These are phyloP conservation scores for Fagopyrum tataricum DNA, from an alignment of 148 eudicot species.

Conservation along the genomic window DNA sequence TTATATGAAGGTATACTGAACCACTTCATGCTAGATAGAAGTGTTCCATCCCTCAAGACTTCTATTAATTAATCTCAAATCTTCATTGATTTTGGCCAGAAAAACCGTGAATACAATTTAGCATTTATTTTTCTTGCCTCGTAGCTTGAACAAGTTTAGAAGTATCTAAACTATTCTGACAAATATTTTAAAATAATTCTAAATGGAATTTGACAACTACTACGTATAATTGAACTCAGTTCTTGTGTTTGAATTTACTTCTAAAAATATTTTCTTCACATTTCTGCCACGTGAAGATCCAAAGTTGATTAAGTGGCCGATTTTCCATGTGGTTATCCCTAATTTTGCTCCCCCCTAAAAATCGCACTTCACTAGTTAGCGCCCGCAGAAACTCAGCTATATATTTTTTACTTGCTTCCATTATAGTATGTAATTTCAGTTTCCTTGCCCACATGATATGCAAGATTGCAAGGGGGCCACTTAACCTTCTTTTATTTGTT, in stretches of 20 bases:
- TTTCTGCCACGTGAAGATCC: constrained; percentile 13
- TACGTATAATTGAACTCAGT: background rate
- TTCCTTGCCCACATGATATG: background rate
- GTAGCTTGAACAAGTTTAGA: background rate
- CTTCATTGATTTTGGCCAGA: no score
- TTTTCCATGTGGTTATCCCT: constrained; percentile 7
- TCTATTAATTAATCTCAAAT: background rate
- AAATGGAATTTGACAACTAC: background rate
- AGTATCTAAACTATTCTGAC: background rate
- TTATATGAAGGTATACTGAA: background rate
- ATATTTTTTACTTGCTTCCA: constrained; percentile 1
- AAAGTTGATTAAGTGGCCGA: background rate
- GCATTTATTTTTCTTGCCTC: no score
- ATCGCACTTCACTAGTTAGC: constrained; percentile 6
- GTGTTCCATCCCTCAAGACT: background rate
- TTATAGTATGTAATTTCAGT: background rate
- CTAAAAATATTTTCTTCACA: background rate
- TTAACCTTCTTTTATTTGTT: background rate
- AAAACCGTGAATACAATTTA: no score
- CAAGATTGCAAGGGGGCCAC: background rate
- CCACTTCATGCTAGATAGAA: background rate
- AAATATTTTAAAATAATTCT: background rate
- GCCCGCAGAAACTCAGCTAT: background rate
- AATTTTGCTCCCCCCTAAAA: constrained; percentile 1
- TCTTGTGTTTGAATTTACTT: background rate